phyloP scores from a whole-genome alignment of 805 yeast species.

The Teunomyces atbi region DNA sequence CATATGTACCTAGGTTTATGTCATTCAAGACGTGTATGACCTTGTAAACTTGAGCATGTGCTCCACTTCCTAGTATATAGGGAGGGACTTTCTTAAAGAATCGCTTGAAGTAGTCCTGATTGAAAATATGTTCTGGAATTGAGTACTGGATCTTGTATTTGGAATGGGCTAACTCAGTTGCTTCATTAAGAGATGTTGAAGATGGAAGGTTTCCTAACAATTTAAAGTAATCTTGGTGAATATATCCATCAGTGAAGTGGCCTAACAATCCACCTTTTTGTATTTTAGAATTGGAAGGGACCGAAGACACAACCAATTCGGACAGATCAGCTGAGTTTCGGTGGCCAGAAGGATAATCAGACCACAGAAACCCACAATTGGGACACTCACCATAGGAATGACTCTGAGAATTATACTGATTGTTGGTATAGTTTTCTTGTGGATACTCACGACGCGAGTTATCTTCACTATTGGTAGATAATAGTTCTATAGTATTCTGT shows the following conservation, averaged over 20 bases:
- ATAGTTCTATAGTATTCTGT: slow-evolving; percentile 27
- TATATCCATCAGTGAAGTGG: slow-evolving; percentile 17
- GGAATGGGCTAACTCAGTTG: slow-evolving; percentile 2
- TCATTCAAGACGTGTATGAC: slow-evolving; percentile 80
- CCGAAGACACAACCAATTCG: slow-evolving; percentile 1
- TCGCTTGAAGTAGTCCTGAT: slow-evolving; percentile 76
- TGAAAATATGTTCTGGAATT: slow-evolving; percentile 49
- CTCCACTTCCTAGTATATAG: slow-evolving; percentile 68
- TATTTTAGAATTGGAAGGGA: background rate
- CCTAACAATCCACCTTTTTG: background rate
- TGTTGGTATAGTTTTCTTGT: background rate
- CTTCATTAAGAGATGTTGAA: slow-evolving; percentile 1
- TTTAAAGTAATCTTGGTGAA: slow-evolving; percentile 39
- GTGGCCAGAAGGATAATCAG: slow-evolving; percentile 7
- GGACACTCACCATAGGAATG: slow-evolving; percentile 18
- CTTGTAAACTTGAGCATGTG: slow-evolving; percentile 79
- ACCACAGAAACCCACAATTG: slow-evolving; percentile 31
- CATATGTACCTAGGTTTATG: slow-evolving; percentile 72
- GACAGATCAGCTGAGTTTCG: slow-evolving; percentile 1
- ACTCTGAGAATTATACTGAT: background rate
- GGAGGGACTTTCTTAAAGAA: slow-evolving; percentile 62
- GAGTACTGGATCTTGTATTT: slow-evolving; percentile 7
- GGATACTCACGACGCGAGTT: background rate
- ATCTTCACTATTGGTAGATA: slow-evolving; percentile 10
- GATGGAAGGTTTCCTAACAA: slow-evolving; percentile 27